Conservation (phyloP, 306 rosid genomes). For the Trichosanthes cucumerina region DNA sequence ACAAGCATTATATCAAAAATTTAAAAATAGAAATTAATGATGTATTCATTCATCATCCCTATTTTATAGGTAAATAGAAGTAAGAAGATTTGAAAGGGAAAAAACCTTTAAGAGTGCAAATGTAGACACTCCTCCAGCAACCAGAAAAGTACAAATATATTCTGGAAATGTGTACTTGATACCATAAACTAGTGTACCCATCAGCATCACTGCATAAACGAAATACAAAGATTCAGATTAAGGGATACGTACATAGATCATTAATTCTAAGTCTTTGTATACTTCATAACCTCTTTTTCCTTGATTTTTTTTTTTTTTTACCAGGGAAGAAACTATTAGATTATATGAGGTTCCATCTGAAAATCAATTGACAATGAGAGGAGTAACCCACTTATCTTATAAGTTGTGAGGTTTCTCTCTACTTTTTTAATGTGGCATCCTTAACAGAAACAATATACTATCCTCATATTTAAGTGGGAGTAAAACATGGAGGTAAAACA, state of each 20-base stretch:
- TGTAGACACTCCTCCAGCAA: conserved; percentile 94
- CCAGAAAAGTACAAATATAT: conserved; percentile 76
- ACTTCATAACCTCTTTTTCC: background rate
- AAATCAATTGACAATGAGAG: too few relatives aligned
- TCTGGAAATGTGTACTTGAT: conserved; percentile 67
- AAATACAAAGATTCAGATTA: background rate
- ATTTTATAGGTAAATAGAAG: background rate
- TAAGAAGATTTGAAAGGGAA: background rate
- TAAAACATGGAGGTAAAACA: background rate
- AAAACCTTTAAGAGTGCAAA: conserved; percentile 87
- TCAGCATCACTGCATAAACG: conserved; percentile 79
- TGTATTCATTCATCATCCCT: background rate
- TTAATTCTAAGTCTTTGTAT: background rate
- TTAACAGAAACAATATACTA: background rate
- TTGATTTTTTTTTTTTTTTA: background rate
- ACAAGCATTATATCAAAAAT: conserved; percentile 9
- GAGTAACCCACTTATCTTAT: too few relatives aligned
- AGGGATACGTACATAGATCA: background rate
- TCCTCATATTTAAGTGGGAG: background rate
- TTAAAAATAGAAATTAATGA: background rate
- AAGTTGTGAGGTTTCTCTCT: too few relatives aligned
- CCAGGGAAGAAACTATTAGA: too few relatives aligned
- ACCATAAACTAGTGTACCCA: conserved; percentile 85
- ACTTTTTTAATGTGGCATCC: too few relatives aligned
- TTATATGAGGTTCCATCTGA: too few relatives aligned